Percentiles rank a stretch among this genome's conserved stretches.
These are phyloP conservation scores for Colletotrichum sp. DNA, from an alignment of 2,329 filamentous ascomycete species.

Conservation along the genomic window DNA sequence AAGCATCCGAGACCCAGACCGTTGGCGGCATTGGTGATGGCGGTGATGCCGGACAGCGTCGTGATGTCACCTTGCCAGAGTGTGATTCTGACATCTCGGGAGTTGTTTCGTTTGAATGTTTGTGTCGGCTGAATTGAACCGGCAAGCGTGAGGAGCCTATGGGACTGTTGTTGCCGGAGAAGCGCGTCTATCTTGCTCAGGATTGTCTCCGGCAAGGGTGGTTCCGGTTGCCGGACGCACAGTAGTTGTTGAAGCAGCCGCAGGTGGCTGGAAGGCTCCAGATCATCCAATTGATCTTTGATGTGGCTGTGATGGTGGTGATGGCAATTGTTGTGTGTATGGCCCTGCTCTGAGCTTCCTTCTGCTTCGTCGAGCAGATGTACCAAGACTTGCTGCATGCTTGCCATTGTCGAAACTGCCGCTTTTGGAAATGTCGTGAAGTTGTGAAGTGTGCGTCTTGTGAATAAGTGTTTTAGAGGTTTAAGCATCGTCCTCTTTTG, in stretches of 20 bases:
- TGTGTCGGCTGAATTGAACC: not conserved
- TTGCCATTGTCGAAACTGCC: not conserved
- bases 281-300: constrained; percentile 8
- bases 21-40: constrained; percentile 40
- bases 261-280: constrained; percentile 13
- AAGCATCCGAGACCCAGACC: constrained; percentile 38
- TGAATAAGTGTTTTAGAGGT: not conserved
- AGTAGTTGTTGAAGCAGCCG: constrained; percentile 27
- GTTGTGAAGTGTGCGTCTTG: not conserved
- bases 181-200: constrained; percentile 23
- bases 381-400: not conserved
- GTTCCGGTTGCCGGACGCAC: constrained; percentile 28
- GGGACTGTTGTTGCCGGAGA: not conserved
- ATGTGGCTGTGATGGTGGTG: not conserved
- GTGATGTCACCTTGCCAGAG: constrained; percentile 40
- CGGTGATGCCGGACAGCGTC: constrained; percentile 31
- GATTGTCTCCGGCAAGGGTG: constrained; percentile 22
- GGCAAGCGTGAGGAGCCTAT: not conserved
- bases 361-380: not conserved
- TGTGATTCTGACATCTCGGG: constrained; percentile 17
- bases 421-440: not conserved
- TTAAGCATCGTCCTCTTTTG: not conserved
- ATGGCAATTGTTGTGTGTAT: not conserved
- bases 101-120: not conserved
- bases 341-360: not conserved